Conservation (phyloP, 225 moss, liverwort and hornwort genomes). For the Pleurozium schreberi region DNA sequence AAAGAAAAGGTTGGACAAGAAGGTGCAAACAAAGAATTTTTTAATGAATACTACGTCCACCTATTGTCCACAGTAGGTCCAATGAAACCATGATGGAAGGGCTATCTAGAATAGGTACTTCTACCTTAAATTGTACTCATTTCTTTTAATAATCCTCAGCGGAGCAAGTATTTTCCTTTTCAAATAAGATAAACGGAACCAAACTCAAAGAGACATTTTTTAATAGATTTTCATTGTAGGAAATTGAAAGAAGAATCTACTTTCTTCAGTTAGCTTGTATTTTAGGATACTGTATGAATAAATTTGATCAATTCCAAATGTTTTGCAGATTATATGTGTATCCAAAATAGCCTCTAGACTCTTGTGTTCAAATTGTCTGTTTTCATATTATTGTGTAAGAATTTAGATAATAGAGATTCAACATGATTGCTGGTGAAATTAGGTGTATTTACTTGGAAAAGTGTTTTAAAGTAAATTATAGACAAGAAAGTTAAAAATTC, state of each 20-base stretch:
- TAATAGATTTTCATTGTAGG: neutral
- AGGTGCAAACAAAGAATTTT: no score
- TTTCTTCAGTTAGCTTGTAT: neutral
- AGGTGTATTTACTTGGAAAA: neutral
- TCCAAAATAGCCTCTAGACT: neutral
- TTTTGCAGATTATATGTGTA: neutral
- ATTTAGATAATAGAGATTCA: neutral
- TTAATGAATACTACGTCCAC: no score
- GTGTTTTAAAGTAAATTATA: neutral
- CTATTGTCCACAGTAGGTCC: no score
- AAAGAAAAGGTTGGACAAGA: no score
- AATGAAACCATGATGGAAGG: no score
- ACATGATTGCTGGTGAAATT: neutral
- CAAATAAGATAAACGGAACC: no score
- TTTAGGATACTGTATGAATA: neutral
- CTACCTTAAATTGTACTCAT: no score
- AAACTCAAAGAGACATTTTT: no score
- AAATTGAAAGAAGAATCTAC: neutral
- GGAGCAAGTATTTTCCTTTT: no score
- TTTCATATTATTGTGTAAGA: neutral
- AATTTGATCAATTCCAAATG: neutral
- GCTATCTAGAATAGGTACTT: no score
- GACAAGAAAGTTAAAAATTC: neutral
- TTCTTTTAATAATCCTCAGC: no score
- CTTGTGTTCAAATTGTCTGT: rapidly evolving